A percentile compares a stretch with the other conserved stretches of the same genome.
These are phyloP conservation scores for Fusarium xyrophilum DNA, from an alignment of 2,329 filamentous ascomycete species.

Conservation along the genomic window DNA sequence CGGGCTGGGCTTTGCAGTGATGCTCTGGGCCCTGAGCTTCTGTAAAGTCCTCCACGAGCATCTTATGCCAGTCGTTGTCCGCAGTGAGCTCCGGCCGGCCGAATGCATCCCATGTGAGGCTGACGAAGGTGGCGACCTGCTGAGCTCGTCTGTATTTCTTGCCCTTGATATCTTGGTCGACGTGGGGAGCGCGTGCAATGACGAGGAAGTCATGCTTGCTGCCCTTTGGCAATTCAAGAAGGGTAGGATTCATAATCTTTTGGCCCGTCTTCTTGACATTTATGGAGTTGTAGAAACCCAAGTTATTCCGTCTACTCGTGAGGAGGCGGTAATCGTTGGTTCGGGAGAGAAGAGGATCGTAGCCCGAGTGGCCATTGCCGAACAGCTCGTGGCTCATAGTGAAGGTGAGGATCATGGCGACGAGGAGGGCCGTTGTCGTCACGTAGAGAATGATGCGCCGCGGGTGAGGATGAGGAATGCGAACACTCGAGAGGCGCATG, in stretches of 20 bases:
- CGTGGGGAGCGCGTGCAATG: slow-evolving; percentile 30
- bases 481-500: slow-evolving; percentile 6
- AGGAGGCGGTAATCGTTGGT: slow-evolving; percentile 33
- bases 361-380: background rate
- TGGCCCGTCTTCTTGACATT: slow-evolving; percentile 35
- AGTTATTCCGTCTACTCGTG: slow-evolving; percentile 28
- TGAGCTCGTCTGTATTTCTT: slow-evolving; percentile 33
- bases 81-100: slow-evolving; percentile 32
- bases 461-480: slow-evolving; percentile 26
- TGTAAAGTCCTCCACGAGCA: slow-evolving; percentile 33
- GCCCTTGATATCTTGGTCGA: slow-evolving; percentile 31
- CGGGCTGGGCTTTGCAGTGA: slow-evolving; percentile 32
- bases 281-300: slow-evolving; percentile 34
- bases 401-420: slow-evolving; percentile 16
- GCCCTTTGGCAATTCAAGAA: slow-evolving; percentile 30
- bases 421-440: slow-evolving; percentile 15
- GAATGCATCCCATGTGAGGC: slow-evolving; percentile 28
- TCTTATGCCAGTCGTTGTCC: slow-evolving; percentile 29
- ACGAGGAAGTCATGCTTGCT: slow-evolving; percentile 35
- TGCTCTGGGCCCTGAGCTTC: slow-evolving; percentile 29
- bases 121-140: slow-evolving; percentile 33
- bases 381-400: slow-evolving; percentile 5
- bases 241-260: slow-evolving; percentile 36
- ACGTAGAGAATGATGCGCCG: slow-evolving; percentile 27
- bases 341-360: slow-evolving; percentile 30